phyloP scores from a whole-genome alignment of 1,139 yeast genomes.

The Taphrina populina region DNA sequence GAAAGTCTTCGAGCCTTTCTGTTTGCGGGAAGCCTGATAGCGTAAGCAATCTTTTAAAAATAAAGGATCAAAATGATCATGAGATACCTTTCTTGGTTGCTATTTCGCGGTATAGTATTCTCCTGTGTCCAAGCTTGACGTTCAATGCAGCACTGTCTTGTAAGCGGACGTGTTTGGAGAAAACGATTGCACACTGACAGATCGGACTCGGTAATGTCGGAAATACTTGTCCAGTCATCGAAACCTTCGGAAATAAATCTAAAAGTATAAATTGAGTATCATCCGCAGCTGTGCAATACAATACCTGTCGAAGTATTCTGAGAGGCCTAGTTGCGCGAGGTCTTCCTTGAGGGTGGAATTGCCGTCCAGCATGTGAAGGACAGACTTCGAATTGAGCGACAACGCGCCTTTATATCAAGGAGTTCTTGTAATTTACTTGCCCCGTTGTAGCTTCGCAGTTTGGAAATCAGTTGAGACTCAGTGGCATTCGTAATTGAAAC shows the following conservation, averaged over 20 bases:
- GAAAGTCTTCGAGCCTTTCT: background rate
- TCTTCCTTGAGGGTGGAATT: constrained; percentile 8
- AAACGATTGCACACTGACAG: constrained; percentile 1
- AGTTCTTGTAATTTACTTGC: too few species aligned
- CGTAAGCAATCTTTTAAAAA: too few species aligned
- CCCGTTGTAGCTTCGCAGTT: too few species aligned
- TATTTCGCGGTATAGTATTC: constrained; percentile 26
- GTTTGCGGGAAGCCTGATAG: background rate
- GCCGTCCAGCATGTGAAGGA: background rate
- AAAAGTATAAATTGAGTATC: background rate
- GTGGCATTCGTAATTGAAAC: too few species aligned
- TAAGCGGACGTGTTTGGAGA: background rate
- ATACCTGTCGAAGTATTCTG: constrained; percentile 14
- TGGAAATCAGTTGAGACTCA: too few species aligned
- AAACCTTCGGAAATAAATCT: constrained; percentile 29
- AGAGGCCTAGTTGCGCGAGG: constrained; percentile 16
- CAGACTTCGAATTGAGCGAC: too few species aligned
- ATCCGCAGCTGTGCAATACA: background rate
- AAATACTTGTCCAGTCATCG: constrained; percentile 18
- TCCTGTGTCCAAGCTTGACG: constrained; percentile 28
- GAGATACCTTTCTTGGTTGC: constrained; percentile 25
- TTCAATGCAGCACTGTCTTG: constrained; percentile 18
- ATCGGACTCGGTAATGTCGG: constrained; percentile 33
- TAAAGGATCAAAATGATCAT: too few species aligned
- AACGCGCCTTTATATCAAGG: too few species aligned